Evolutionary conservation across 2,329 filamentous ascomycete genomes (phyloP).

Genomic region (Sarocladium brachiariae): DNA sequence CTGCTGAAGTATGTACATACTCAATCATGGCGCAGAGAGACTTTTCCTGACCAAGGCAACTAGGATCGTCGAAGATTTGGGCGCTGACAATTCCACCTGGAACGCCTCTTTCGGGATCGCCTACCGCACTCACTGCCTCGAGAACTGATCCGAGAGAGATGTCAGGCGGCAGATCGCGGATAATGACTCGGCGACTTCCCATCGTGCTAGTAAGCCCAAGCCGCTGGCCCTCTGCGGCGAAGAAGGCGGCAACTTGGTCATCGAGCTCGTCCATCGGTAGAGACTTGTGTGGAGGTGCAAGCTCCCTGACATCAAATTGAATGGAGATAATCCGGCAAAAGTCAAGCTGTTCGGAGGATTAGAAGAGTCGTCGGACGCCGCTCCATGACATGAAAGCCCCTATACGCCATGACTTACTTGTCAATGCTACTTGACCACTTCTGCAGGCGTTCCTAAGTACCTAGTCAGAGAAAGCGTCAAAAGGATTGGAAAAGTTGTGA

Average conservation of each 20-base stretch:
- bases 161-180: not conserved
- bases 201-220: not conserved
- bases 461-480: too few relatives aligned
- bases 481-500: too few relatives aligned
- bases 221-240: not conserved
- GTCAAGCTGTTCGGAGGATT: too few relatives aligned
- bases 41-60: not conserved
- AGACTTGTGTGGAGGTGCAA: not conserved
- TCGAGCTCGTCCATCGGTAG: not conserved
- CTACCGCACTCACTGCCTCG: not conserved
- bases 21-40: slow-evolving; percentile 1
- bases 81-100: slow-evolving; percentile 6
- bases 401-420: too few relatives aligned
- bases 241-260: not conserved
- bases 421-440: too few relatives aligned
- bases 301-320: too few relatives aligned
- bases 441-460: too few relatives aligned
- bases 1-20: not conserved
- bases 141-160: not conserved
- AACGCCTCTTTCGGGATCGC: not conserved
- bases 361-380: too few relatives aligned
- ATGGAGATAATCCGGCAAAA: too few relatives aligned
- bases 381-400: too few relatives aligned
- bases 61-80: not conserved
- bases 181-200: slow-evolving; percentile 6